These are phyloP conservation scores for Orbilia javanica DNA, from an alignment of 2,329 filamentous ascomycete species.

Conservation along the genomic window DNA sequence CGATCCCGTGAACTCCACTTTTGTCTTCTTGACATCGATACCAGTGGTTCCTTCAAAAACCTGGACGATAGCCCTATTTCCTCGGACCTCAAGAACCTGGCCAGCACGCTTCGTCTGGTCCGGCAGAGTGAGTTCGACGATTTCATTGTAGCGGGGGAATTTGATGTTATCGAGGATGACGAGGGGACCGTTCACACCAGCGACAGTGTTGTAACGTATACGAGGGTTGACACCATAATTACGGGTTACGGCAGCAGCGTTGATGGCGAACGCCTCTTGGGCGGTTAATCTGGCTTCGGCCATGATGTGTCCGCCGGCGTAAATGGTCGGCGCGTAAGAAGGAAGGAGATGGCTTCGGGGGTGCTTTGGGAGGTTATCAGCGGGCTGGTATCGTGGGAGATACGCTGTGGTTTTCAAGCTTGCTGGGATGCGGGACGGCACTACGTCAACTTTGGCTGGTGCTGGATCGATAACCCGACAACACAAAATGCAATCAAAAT, in stretches of 20 bases:
- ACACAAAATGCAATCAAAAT: too few relatives aligned
- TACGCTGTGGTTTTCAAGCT: conserved; percentile 32
- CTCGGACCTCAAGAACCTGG: conserved; percentile 97
- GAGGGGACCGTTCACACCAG: conserved; percentile 96
- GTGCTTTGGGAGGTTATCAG: conserved; percentile 24
- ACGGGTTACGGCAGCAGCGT: conserved; percentile 61
- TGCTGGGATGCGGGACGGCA: conserved; percentile 51
- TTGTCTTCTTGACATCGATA: conserved; percentile 97
- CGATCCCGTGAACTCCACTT: conserved; percentile 93
- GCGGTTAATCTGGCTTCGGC: conserved; percentile 60
- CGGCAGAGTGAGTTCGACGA: conserved; percentile 92
- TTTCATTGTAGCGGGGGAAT: conserved; percentile 94
- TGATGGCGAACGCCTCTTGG: conserved; percentile 62
- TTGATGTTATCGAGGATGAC: conserved; percentile 94
- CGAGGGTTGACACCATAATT: conserved; percentile 72
- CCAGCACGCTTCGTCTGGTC: conserved; percentile 95
- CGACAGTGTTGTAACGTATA: conserved; percentile 97
- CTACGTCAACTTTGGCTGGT: conserved; percentile 57
- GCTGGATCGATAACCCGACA: conserved; percentile 56
- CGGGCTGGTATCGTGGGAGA: conserved; percentile 24
- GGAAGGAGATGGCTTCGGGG: conserved; percentile 28
- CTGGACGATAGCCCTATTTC: conserved; percentile 94
- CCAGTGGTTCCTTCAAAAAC: conserved; percentile 97
- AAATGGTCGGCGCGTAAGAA: conserved; percentile 21
- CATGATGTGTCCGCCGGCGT: conserved; percentile 45